These are phyloP conservation scores for Amanita pseudoporphyria DNA, from an alignment of 768 basidiomycete species.

Conservation along the genomic window DNA sequence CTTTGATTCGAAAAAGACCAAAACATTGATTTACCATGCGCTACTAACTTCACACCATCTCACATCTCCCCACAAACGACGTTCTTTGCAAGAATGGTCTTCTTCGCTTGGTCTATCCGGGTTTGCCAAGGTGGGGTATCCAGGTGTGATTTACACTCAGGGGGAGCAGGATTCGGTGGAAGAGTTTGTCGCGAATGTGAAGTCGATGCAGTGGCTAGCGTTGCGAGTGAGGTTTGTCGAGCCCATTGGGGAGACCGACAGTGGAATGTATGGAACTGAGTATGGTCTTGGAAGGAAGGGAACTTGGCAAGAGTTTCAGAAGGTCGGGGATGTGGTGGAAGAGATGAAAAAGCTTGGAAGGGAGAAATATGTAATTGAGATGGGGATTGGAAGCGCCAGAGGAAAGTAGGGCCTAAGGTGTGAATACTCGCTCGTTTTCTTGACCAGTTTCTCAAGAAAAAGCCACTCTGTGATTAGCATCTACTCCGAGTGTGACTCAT, in stretches of 20 bases:
- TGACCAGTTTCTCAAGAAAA: too few relatives aligned
- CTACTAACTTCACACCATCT: slow-evolving; percentile 71
- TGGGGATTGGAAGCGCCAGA: slow-evolving; percentile 50
- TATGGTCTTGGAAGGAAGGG: slow-evolving; percentile 9
- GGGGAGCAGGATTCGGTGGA: slow-evolving; percentile 42
- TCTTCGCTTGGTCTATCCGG: slow-evolving; percentile 44
- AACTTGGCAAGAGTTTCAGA: slow-evolving; percentile 5
- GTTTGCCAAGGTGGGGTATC: slow-evolving; percentile 69
- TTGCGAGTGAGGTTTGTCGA: slow-evolving; percentile 54
- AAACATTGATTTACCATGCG: slow-evolving; percentile 34
- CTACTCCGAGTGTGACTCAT: too few relatives aligned
- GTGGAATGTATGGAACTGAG: slow-evolving; percentile 5
- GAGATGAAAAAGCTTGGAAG: slow-evolving; percentile 52
- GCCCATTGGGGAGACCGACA: slow-evolving; percentile 16
- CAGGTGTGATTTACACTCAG: slow-evolving; percentile 67
- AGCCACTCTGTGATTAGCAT: too few relatives aligned
- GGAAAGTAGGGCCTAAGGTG: not conserved
- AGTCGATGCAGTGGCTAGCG: slow-evolving; percentile 74
- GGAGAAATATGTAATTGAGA: slow-evolving; percentile 46
- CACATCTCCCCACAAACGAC: slow-evolving; percentile 52
- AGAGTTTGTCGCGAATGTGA: slow-evolving; percentile 58
- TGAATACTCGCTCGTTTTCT: too few relatives aligned
- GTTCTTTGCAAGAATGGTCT: slow-evolving; percentile 46
- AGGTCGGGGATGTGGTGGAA: not conserved
- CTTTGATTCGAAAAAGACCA: not conserved